Conservation (phyloP, 2,329 filamentous ascomycete species). For the Penicillium digitatum region DNA sequence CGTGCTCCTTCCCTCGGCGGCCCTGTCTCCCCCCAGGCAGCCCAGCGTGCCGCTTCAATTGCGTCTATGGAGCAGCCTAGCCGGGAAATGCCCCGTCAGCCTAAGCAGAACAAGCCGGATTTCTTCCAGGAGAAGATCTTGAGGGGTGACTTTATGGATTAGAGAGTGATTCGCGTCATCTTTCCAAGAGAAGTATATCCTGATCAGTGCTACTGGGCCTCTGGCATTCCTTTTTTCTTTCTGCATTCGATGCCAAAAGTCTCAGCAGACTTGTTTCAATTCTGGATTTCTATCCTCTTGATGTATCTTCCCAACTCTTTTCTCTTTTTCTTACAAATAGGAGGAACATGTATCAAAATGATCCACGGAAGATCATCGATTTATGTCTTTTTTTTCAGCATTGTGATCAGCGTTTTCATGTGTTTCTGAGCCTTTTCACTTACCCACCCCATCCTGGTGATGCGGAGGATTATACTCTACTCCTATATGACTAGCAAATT, state of each 20-base stretch:
- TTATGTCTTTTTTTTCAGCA: neutral
- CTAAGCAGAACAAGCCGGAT: constrained; percentile 69
- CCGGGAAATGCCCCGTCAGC: constrained; percentile 45
- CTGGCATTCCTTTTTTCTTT: neutral
- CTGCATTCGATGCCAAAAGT: neutral
- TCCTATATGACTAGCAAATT: constrained; percentile 12
- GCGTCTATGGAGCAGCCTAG: constrained; percentile 56
- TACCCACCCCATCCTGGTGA: constrained; percentile 9
- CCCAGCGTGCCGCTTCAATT: constrained; percentile 42
- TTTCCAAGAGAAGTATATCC: neutral
- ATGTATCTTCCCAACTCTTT: neutral
- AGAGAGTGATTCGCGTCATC: constrained; percentile 18
- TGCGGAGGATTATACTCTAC: constrained; percentile 7
- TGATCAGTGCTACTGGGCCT: neutral
- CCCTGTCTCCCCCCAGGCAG: constrained; percentile 36
- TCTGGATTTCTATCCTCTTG: neutral
- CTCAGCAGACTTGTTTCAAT: neutral
- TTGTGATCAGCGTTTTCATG: neutral
- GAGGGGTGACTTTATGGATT: constrained; percentile 98
- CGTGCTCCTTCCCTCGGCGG: constrained; percentile 56
- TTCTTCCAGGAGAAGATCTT: constrained; percentile 95
- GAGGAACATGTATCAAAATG: constrained; percentile 4
- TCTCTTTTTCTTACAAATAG: neutral
- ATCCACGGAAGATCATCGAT: neutral
- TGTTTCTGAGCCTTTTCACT: neutral